Base-by-base conservation (phyloP, 1,284 basidiomycete species). In the Sporisorium iseilematis-ciliati region DNA sequence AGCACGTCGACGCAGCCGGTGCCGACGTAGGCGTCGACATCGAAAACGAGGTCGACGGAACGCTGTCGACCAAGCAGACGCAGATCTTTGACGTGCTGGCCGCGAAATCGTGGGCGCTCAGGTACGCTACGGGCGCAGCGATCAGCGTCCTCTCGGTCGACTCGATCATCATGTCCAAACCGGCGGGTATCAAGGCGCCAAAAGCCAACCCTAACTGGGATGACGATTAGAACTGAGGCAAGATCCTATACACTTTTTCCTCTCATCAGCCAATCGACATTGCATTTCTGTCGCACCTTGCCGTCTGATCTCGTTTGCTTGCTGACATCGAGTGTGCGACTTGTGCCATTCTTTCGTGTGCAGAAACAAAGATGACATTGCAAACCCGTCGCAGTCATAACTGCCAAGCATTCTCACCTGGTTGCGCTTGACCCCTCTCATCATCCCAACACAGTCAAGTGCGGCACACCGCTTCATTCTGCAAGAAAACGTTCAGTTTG, bases 101-200 rank as follows among this genome's bases (percentile, higher is more conserved):
- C 8, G 92, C 93, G 18, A 97, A 96, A 86, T 88, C 90, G 10
- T 97, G 94, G 94, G 93, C 94, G 1, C 89, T 97, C 75, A 88
- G 90, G 67, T 90, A 95, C 31, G 94, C 92, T 16, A 95, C 95
- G 0, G 95, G 97, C 84, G 95, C 97, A 5, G 97, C 97, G 2
- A 90, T 95, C 57, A 91, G 92, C 0, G 94, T 99, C 23, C 90
- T 99, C 51, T 92, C 92, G 65, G 97, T 99, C 11, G 97, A 99
- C 86, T 93, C 92, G 80, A 97, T 98, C 86, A 99, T 99, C 87
- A 96, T 97, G 91, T 79, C 77, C 59, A 85, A 85, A 61, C 83
- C 83, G 6, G 83, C 84, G 1, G 84, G 84, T 29, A 84, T 85
- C 73, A 85, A 85, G 72, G 83, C 82, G 3, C 83, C 83, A 20